Evolutionary conservation across 768 basidiomycete genomes (phyloP), one percentile per base, ranked within the genome.

Genomic region (Lyophyllum shimeji): DNA sequence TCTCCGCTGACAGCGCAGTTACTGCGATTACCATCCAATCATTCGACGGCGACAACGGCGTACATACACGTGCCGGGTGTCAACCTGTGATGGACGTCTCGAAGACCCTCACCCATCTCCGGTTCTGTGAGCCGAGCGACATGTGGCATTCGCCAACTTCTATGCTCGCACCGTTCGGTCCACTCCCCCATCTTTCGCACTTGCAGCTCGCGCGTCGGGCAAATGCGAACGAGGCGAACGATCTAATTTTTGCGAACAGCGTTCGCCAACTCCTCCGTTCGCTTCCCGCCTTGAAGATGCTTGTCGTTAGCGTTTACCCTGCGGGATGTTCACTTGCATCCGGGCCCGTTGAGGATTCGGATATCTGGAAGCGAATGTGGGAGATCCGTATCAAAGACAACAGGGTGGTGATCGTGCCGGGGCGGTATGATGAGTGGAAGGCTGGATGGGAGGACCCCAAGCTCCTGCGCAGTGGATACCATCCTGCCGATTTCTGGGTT

Each of bases 181-280:
- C 63, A n/a, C 66, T 73, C 3, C 71, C 71, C 0, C 57, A 70
- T 24, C 68, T 79, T 5, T 68, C 77, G 1, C 72, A 78, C 59
- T 63, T 78, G 17, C 69, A 76, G 48, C 63, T 79, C 8, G 61
- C 75, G 2, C 76, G 78, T 29, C 70, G 71, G 1, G 67, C 71
- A 20, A 66, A 75, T 46, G 74, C 76, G 4, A 79, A 78, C 57
- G 64, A 65, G 53, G 74, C 72, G 23, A 79, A 79, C 52, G 78
- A 79, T 60, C 20, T 58, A 7, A 51, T 63, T 17, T 79, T 79
- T 50, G 63, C 66, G 1, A 62, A 69, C 9, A 72, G 74, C 15
- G 55, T 79, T 15, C 60, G 56, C 13, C 12, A 42, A 11, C 60
- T 77, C 37, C 64, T 78, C 31, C 59, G 52, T 24, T 53, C 60